Evolutionary conservation across 768 basidiomycete genomes (phyloP), one percentile per base, ranked within the genome.

Genomic region (Coprinopsis marcescibilis): DNA sequence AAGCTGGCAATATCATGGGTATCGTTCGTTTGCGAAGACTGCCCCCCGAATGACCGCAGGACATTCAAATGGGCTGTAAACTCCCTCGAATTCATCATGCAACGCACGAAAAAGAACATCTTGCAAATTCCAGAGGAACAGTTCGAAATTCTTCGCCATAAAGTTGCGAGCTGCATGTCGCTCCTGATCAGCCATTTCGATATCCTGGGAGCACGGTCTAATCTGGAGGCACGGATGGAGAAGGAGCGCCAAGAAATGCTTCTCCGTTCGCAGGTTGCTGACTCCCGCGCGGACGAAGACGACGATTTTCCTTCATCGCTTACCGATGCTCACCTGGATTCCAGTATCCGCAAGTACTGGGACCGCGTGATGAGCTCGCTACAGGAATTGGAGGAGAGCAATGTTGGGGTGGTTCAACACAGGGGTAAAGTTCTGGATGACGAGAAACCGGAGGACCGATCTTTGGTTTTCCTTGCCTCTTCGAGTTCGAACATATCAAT

Each of bases 21-120:
- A 26, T 85, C 92, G 35, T 98, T 99, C 72, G 95, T 98, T 53
- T 96, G 92, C 67, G 93, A 97, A 59, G 90, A 94, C 57, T 99
- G 96, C 67, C 89, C 96, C 56, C 92, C 94, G 6, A 86, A 89
- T 26, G 94, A 98, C 63, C 79, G 91, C 48, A 88, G 85, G 63
- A 98, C 92, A 0, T 99, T 99, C 76, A 86, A 89, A 60, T 98
- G 94, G 94, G 94, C 96, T 6, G 93, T 99, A 44, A 89, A 85
- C 48, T 94, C 96, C 2, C 78, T 99, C 24, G 92, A 96, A 60
- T 97, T 93, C 60, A 84, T 92, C 1, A 79, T 90, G 49, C 78
- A 84, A 50, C 84, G 94, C 46, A 97, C 93, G 12, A 78, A 84
- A 53, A 82, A 89, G 46, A 89, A 87, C 62, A 97, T 99, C 55